Evolutionary conservation across 1,284 basidiomycete genomes (phyloP), one percentile per base, ranked within the genome.

Genomic region (Sphaerobolus stellatus): DNA sequence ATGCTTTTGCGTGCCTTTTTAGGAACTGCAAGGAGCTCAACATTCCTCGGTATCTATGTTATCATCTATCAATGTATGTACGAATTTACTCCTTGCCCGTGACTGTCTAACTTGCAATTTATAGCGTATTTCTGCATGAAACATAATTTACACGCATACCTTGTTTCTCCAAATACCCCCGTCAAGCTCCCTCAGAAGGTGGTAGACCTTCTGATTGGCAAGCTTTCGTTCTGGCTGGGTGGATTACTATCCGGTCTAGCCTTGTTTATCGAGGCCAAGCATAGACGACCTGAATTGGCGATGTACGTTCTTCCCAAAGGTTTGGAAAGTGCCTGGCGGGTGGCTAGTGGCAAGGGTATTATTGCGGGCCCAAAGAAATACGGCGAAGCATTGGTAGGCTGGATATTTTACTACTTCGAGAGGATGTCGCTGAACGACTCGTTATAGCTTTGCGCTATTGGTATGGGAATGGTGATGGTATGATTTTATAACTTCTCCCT

Each of bases 241-340:
- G 95, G 94, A 0, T 80, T 94, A 56, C 68, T 86, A 5, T 81
- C 90, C 8, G 92, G 89, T 16, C 64, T 95, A 2, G 82, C 91
- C 13, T 75, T 98, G 36, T 85, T 98, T 53, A 81, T 96, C 4
- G 96, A 99, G 66, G 93, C 94, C 65, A 88, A 84, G 69, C 75
- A 84, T 49, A 76, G 93, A 14, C 78, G 92, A 13, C 84, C 83
- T 3, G 93, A 96, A 71, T 73, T 96, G 59, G 93, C 95, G 27
- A 95, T 97, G 87, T 99, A 96, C 69, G 93, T 94, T 3, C 73
- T 98, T 36, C 95, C 95, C n/a, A 92, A 94, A 70, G 91, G 84
- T 0, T 69, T 96, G 43, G 93, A 96, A 73, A 90, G 89, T 54
- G 83, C 84, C 11, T 98, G 95, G 94, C 79, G 86, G 1, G 82